phyloP scores from a whole-genome alignment of 176 grass and related monocot genomes.

The Zoysia japonica region DNA sequence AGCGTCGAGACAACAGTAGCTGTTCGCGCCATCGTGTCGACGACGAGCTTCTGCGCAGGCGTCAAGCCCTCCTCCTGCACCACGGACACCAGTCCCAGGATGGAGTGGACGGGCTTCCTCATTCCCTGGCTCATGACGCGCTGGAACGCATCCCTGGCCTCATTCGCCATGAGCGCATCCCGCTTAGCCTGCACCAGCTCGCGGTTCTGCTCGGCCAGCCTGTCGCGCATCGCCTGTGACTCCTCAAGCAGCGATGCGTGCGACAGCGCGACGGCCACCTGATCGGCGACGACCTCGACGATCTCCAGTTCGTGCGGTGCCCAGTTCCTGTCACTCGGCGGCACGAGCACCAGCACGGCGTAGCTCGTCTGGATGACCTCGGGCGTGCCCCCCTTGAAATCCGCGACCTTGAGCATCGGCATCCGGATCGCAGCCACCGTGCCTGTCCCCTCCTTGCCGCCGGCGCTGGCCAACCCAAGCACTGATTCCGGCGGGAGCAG shows the following conservation, averaged over 20 bases:
- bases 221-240: constrained; percentile 63
- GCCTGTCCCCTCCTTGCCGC: constrained; percentile 45
- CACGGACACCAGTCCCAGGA: constrained; percentile 53
- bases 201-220: constrained; percentile 69
- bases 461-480: constrained; percentile 58
- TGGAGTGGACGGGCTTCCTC: constrained; percentile 55
- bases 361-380: constrained; percentile 70
- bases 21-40: constrained; percentile 42
- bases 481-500: constrained; percentile 54
- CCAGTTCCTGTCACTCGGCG: constrained; percentile 59
- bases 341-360: constrained; percentile 71
- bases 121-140: constrained; percentile 63
- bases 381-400: constrained; percentile 71
- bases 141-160: constrained; percentile 64
- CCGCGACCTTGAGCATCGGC: constrained; percentile 75
- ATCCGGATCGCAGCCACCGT: constrained; percentile 73
- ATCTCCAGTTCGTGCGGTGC: constrained; percentile 68
- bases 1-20: constrained; percentile 56
- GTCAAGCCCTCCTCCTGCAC: constrained; percentile 52
- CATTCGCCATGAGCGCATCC: constrained; percentile 57
- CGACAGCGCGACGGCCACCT: constrained; percentile 79
- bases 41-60: constrained; percentile 48
- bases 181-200: constrained; percentile 55
- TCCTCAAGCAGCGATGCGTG: constrained; percentile 79
- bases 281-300: constrained; percentile 80